Conservation (phyloP, 1,284 basidiomycete genomes). For the Papiliotrema terrestris region DNA sequence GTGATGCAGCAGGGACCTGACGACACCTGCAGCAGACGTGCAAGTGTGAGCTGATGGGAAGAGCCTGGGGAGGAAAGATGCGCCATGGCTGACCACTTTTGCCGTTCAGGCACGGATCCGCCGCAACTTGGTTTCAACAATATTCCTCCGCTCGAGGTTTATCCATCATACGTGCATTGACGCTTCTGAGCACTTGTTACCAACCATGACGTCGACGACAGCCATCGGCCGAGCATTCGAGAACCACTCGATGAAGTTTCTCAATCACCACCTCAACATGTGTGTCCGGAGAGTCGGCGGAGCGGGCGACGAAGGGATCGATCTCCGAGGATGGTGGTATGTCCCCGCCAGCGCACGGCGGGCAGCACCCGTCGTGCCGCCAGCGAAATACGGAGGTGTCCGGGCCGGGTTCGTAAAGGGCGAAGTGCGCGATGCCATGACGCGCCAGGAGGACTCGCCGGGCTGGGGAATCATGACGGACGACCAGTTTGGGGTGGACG, state of each 20-base stretch:
- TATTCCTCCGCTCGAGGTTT: neutral
- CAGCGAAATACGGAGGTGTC: neutral
- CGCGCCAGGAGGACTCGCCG: neutral
- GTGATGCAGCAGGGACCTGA: too few relatives aligned
- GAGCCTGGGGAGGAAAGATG: too few relatives aligned
- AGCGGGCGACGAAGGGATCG: slow-evolving; percentile 76
- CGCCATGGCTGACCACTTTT: too few relatives aligned
- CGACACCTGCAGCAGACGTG: too few relatives aligned
- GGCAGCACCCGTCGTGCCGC: neutral
- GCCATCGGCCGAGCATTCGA: slow-evolving; percentile 74
- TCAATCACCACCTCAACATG: slow-evolving; percentile 71
- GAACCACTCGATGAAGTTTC: slow-evolving; percentile 59
- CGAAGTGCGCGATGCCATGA: neutral
- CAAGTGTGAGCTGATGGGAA: too few relatives aligned
- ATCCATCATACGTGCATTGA: too few relatives aligned
- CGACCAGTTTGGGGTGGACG: neutral
- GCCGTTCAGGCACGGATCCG: too few relatives aligned
- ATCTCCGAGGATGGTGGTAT: slow-evolving; percentile 92
- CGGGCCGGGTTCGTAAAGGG: neutral
- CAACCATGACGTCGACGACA: slow-evolving; percentile 47
- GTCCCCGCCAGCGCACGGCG: slow-evolving; percentile 53
- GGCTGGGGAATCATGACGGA: neutral
- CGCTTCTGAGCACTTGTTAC: too few relatives aligned
- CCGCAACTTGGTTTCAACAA: too few relatives aligned
- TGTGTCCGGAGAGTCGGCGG: slow-evolving; percentile 68